Conservation (phyloP, 2,329 filamentous ascomycete species). For the Purpureocillium takamizusanense region DNA sequence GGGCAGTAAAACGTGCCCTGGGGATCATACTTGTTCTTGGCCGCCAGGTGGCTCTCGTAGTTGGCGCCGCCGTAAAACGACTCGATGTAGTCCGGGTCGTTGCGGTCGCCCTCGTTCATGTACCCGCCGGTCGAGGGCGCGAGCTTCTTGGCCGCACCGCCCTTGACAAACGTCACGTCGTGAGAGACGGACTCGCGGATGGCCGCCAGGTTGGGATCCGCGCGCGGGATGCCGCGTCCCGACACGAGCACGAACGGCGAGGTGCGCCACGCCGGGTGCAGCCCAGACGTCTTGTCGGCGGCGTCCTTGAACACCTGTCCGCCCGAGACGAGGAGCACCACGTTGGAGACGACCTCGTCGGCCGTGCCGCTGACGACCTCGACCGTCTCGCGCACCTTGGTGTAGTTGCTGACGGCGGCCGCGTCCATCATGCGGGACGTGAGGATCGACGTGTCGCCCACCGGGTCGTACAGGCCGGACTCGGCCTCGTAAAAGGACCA, state of each 20-base stretch:
- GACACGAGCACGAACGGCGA: constrained; percentile 11
- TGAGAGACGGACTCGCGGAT: constrained; percentile 11
- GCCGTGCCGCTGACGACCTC: constrained; percentile 15
- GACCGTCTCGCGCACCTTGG: constrained; percentile 12
- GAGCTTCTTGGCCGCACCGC: constrained; percentile 20
- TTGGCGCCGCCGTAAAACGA: constrained; percentile 27
- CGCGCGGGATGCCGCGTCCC: constrained; percentile 9
- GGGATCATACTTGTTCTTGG: constrained; percentile 25
- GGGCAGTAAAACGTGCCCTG: constrained; percentile 23
- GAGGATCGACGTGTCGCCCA: constrained; percentile 12
- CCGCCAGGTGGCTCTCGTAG: constrained; percentile 17
- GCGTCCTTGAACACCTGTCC: constrained; percentile 18
- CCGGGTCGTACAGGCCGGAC: constrained; percentile 12
- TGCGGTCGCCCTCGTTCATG: constrained; percentile 30
- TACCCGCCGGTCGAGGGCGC: constrained; percentile 31
- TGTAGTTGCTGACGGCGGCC: constrained; percentile 10
- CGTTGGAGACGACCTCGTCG: constrained; percentile 12
- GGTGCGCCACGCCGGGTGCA: constrained; percentile 18
- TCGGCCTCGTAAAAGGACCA: constrained; percentile 19
- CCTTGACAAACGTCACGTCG: constrained; percentile 19
- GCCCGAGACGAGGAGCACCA: constrained; percentile 17
- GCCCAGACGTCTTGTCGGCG: constrained; percentile 13
- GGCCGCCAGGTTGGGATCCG: constrained; percentile 6
- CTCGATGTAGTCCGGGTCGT: constrained; percentile 20
- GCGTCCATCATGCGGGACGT: constrained; percentile 19